Base-by-base conservation (phyloP, 495 filamentous ascomycete species). In the Aspergillus coremiiformis region DNA sequence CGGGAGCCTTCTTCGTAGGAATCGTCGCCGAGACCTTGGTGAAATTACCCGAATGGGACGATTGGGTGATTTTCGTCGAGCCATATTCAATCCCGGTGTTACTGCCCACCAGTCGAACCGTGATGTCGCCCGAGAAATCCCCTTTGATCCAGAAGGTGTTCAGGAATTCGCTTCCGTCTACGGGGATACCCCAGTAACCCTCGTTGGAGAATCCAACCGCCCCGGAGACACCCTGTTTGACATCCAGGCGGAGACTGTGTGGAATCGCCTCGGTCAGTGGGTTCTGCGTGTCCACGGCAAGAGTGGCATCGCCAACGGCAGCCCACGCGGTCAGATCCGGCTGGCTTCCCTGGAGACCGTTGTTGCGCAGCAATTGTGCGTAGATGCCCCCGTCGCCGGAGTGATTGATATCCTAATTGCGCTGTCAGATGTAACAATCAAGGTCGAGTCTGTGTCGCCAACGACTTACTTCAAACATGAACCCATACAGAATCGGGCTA, bases 371-470 rank as follows among this genome's bases (percentile, higher is more conserved):
- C 26, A 87, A 62, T 58, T 87, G 82, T 32, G 80, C 84, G 58
- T 87, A 87, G 45, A 87, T 75, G 14, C 85, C 85, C 11, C 85
- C 85, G 62, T 87, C 85, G 12, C 83, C 83, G 9, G 77, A 83
- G 63, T 87, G 79, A 65, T 85, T 83, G 64, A 84, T 84, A 53
- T 85, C 82, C 78, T 79, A 24, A 10, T 5, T 10, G 1, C 8
- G 10, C 12, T 52, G 44, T 39, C 51, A 54, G 30, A 10, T n/a
- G 5, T n/a, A 12, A 14, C 0, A 5, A 4, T 52, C 49, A 53
- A 32, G 26, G 14, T 53, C 33, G 12, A 17, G 35, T 14, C 20
- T 15, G 11, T 29, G 9, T 23, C 46, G 8, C 33, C 29, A 15
- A 19, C 30, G n/a, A 49, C 45, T 24, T 58, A 67, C 67, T 65